phyloP scores from a whole-genome alignment of 306 rosid species.

The Trifolium subterraneum region DNA sequence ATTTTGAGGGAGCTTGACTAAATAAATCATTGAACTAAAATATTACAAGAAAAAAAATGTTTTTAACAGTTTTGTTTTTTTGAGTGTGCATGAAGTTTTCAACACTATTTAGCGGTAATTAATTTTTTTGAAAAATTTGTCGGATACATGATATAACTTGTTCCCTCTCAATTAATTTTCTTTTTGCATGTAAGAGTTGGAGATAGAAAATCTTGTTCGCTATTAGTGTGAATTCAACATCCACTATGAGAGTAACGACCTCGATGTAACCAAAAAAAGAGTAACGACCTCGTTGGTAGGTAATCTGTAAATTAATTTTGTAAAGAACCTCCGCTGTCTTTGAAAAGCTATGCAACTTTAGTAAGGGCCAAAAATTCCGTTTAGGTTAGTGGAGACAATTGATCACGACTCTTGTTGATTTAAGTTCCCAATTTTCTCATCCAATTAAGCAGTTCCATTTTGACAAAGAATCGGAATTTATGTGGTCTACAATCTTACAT shows the following conservation, averaged over 20 bases:
- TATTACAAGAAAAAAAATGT: background rate
- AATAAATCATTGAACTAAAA: background rate
- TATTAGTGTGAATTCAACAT: too few species aligned
- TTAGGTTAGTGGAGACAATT: constrained; percentile 10
- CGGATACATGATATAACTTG: too few species aligned
- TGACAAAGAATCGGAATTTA: constrained; percentile 19
- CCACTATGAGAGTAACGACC: too few species aligned
- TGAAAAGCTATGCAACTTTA: background rate
- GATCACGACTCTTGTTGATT: constrained; percentile 9
- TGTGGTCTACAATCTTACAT: constrained; percentile 23
- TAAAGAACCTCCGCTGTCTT: background rate
- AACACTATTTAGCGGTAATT: too few species aligned
- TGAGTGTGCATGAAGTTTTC: too few species aligned
- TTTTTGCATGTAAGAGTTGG: too few species aligned
- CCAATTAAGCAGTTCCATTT: constrained; percentile 8
- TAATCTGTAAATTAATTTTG: background rate
- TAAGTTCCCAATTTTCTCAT: constrained; percentile 17
- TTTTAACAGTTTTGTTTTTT: too few species aligned
- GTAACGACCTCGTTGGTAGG: too few species aligned
- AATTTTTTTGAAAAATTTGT: too few species aligned
- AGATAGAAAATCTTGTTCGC: too few species aligned
- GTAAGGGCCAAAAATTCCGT: constrained; percentile 11
- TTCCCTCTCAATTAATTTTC: too few species aligned
- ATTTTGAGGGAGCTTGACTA: constrained; percentile 2
- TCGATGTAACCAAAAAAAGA: too few species aligned